Conservation (phyloP, 2,329 filamentous ascomycete species). For the Aureobasidium zeae region DNA sequence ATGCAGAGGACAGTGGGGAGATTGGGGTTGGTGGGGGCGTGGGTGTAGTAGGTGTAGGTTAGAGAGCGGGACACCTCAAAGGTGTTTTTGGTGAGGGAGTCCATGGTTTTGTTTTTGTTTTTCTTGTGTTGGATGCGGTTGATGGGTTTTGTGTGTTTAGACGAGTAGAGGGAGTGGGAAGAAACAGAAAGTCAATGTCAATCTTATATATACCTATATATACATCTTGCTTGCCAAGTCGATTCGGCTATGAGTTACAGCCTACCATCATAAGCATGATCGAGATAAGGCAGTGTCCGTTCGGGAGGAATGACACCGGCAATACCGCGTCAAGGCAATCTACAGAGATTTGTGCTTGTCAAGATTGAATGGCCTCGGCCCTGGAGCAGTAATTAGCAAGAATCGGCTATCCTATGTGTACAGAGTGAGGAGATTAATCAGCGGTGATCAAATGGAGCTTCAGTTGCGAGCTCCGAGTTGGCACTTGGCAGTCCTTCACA, state of each 20-base stretch:
- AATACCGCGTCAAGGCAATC: too few relatives aligned
- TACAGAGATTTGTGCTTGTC: too few relatives aligned
- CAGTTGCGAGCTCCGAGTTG: too few relatives aligned
- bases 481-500: background rate
- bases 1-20: slow-evolving; percentile 33
- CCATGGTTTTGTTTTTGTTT: slow-evolving; percentile 1
- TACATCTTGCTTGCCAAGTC: background rate
- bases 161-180: background rate
- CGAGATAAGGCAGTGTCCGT: too few relatives aligned
- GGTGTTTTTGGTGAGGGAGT: slow-evolving; percentile 11
- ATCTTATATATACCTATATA: too few relatives aligned
- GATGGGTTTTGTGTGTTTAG: background rate
- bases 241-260: slow-evolving; percentile 1
- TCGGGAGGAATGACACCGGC: too few relatives aligned
- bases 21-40: slow-evolving; percentile 19
- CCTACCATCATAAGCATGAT: too few relatives aligned
- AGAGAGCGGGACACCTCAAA: slow-evolving; percentile 17
- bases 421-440: too few relatives aligned
- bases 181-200: background rate
- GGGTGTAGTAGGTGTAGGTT: slow-evolving; percentile 36
- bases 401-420: too few relatives aligned
- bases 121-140: background rate
- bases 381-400: too few relatives aligned
- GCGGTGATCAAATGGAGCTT: too few relatives aligned
- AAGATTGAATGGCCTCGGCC: too few relatives aligned